These are phyloP conservation scores for Artemisia annua DNA, from an alignment of 129 eudicot genomes.

Conservation along the genomic window DNA sequence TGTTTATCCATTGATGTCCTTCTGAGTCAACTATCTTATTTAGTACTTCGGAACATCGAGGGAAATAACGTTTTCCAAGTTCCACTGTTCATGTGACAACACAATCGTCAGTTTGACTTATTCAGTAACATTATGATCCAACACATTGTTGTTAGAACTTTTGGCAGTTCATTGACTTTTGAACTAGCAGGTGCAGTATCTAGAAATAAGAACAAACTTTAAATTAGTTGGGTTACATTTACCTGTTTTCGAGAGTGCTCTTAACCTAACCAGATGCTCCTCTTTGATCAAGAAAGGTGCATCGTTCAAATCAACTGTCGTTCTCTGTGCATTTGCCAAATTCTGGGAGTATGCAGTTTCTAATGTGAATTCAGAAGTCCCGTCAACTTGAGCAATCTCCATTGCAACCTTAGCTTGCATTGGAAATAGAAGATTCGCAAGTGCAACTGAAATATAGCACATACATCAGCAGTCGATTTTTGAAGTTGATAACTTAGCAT, in stretches of 20 bases:
- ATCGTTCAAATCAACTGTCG: slow-evolving; percentile 86
- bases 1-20: slow-evolving; percentile 42
- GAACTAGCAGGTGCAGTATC: too few species aligned
- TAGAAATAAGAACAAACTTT: neutral
- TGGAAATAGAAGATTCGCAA: slow-evolving; percentile 82
- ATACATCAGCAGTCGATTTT: neutral
- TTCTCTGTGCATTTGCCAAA: slow-evolving; percentile 55
- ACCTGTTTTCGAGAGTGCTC: slow-evolving; percentile 95
- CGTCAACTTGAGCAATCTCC: slow-evolving; percentile 98
- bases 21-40: slow-evolving; percentile 85
- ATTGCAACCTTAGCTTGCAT: slow-evolving; percentile 96
- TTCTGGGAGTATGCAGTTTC: slow-evolving; percentile 42
- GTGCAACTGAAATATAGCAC: slow-evolving; percentile 53
- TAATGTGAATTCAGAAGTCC: slow-evolving; percentile 66
- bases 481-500: neutral
- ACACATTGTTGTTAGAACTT: neutral
- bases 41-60: slow-evolving; percentile 85
- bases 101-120: slow-evolving; percentile 1
- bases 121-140: neutral
- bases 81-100: slow-evolving; percentile 61
- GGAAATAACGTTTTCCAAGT: slow-evolving; percentile 89
- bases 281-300: slow-evolving; percentile 84
- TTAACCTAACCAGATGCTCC: slow-evolving; percentile 73
- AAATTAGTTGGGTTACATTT: neutral
- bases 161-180: too few species aligned